Base-by-base conservation (phyloP, 257 asterid genomes). In the Fraxinus anomala region DNA sequence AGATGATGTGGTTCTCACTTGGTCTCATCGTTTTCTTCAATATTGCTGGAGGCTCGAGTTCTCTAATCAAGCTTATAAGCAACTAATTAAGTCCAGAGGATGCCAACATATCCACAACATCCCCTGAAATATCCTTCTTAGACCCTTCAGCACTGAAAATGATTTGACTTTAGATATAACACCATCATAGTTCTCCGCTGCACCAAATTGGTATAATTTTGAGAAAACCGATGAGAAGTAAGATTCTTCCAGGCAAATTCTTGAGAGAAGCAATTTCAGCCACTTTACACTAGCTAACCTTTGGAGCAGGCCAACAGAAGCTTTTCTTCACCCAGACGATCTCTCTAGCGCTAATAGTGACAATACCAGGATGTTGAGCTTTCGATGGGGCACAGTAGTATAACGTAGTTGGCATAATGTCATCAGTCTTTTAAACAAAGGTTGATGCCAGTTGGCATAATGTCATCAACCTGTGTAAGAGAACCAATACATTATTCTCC, bases 291-390 rank as follows among this genome's bases (percentile, higher is more conserved):
- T 86, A 84, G 63, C 83, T 87, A 67, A 91, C 92, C 68, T 84
- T 81, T 17, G 92, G 81, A 30, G 97, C 86, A 71, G 96, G 91
- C 92, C 80, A 95, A 51, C 8, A 84, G 73, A 77, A 92, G 98
- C 85, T 77, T 89, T 78, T 91, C 96, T 75, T 89, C 97, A 92
- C 39, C 87, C 89, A 7, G 74, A 65, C 6, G 68, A 76, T 83
- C 83, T 82, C 86, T 91, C 98, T 79, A 92, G 97, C 0, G 92
- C 94, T 39, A 96, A 85, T 42, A 93, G 89, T 1, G 98, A 93
- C 89, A 92, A 93, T 84, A 96, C 99, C 87, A 93, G 86, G 81
- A 97, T 93, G 82, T 96, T 93, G 86, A 96, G 91, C 98, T 85
- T 92, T 96, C 40, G 97, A 96, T 14, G 98, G 99, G 90, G 90